Conservation (phyloP, 208 protist species). For the Crithidia brevicula region DNA sequence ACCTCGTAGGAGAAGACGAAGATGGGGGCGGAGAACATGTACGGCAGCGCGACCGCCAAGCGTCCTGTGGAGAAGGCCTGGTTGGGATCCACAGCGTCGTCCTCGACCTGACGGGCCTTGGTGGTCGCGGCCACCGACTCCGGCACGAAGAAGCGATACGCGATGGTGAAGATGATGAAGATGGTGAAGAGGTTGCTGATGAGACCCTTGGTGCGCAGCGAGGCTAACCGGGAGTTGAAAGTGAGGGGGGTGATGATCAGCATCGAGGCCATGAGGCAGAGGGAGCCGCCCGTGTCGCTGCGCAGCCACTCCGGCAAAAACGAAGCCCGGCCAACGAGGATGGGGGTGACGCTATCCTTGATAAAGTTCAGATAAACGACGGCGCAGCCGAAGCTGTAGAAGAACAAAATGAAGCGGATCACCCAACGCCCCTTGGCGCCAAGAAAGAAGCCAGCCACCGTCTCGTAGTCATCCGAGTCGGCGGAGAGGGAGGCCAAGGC, state of each 20-base stretch:
- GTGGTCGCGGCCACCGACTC: not conserved
- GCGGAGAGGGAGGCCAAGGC: slow-evolving; percentile 72
- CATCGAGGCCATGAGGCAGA: slow-evolving; percentile 53
- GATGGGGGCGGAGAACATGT: slow-evolving; percentile 71
- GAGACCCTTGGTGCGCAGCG: slow-evolving; percentile 75
- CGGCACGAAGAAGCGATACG: slow-evolving; percentile 70
- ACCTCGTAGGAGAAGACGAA: slow-evolving; percentile 86
- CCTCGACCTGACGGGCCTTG: not conserved
- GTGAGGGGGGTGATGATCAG: slow-evolving; percentile 67
- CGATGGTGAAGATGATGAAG: slow-evolving; percentile 73
- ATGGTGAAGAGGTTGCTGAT: slow-evolving; percentile 74
- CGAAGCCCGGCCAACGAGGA: slow-evolving; percentile 43
- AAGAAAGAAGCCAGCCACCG: slow-evolving; percentile 76
- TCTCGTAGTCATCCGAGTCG: slow-evolving; percentile 81
- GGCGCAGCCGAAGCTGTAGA: slow-evolving; percentile 76
- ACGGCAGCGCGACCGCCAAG: slow-evolving; percentile 40
- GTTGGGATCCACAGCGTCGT: not conserved
- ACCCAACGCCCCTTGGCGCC: slow-evolving; percentile 51
- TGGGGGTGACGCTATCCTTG: slow-evolving; percentile 62
- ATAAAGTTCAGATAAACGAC: slow-evolving; percentile 81
- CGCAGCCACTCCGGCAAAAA: slow-evolving; percentile 71
- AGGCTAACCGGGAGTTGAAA: slow-evolving; percentile 81
- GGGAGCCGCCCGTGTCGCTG: slow-evolving; percentile 39
- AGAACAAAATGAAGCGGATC: slow-evolving; percentile 64
- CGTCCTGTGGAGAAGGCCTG: slow-evolving; percentile 16